phyloP scores from a whole-genome alignment of 129 eudicot genomes.

The Artemisia argyi region DNA sequence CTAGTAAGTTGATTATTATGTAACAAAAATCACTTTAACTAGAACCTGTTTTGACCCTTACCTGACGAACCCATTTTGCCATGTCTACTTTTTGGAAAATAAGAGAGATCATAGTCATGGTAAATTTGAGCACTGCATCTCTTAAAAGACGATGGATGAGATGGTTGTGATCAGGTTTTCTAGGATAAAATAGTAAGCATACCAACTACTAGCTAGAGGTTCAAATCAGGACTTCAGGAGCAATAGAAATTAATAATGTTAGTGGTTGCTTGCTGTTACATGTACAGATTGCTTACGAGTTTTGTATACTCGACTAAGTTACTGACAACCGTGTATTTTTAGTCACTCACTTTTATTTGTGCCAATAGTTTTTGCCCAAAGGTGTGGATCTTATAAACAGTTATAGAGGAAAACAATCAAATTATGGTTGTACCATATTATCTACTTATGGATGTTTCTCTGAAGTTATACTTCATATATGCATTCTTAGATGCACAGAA shows the following conservation, averaged over 20 bases:
- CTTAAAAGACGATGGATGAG: neutral
- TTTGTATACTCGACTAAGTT: neutral
- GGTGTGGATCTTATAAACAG: neutral
- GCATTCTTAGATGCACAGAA: neutral
- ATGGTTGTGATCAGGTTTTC: neutral
- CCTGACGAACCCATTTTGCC: too few relatives aligned
- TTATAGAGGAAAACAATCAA: neutral
- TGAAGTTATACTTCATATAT: neutral
- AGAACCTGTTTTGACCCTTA: too few relatives aligned
- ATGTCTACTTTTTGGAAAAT: neutral
- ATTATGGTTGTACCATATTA: neutral
- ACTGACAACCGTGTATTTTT: neutral
- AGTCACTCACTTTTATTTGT: neutral
- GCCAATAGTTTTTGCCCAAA: slow-evolving; percentile 10
- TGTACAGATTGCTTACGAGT: neutral
- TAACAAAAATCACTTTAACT: too few relatives aligned
- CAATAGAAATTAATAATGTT: neutral
- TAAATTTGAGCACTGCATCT: neutral
- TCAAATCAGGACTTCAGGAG: neutral
- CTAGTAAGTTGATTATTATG: too few relatives aligned
- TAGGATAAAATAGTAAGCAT: slow-evolving; percentile 1
- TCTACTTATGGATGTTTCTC: neutral
- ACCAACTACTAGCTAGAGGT: neutral
- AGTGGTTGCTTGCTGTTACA: neutral
- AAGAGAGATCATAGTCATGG: neutral